These are phyloP conservation scores for Penicillium frequentans DNA, from an alignment of 2,329 filamentous ascomycete genomes.

Conservation along the genomic window DNA sequence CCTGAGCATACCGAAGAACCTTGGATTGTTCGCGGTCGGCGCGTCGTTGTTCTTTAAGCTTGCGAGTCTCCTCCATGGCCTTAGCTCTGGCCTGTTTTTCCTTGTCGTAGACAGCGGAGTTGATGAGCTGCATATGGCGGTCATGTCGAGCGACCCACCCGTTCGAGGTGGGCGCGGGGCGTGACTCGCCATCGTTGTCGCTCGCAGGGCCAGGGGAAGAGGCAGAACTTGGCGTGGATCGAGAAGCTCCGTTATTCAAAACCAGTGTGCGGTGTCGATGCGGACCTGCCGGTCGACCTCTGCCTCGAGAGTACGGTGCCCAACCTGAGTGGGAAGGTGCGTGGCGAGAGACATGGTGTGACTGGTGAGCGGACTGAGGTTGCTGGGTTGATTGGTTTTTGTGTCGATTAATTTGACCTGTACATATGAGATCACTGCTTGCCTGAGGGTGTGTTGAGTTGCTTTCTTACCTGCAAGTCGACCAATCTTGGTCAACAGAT, in stretches of 20 bases:
- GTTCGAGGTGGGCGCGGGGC: constrained; percentile 30
- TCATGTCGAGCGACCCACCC: constrained; percentile 72
- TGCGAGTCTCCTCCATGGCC: constrained; percentile 69
- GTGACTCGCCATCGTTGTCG: constrained; percentile 30
- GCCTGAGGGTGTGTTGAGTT: constrained; percentile 44
- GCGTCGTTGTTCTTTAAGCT: constrained; percentile 53
- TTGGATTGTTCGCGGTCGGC: constrained; percentile 52
- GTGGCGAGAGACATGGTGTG: constrained; percentile 31
- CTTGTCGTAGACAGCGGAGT: constrained; percentile 74
- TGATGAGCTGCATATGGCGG: constrained; percentile 80
- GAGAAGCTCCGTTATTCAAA: constrained; percentile 52
- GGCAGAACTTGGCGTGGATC: constrained; percentile 21
- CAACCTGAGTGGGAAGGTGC: constrained; percentile 37
- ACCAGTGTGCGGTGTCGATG: constrained; percentile 64
- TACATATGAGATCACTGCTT: constrained; percentile 9
- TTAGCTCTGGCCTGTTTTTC: constrained; percentile 66
- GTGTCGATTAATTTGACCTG: constrained; percentile 78
- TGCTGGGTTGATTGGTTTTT: constrained; percentile 57
- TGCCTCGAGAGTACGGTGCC: constrained; percentile 46
- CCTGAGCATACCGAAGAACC: constrained; percentile 42
- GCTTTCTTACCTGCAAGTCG: constrained; percentile 55
- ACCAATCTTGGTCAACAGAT: constrained; percentile 57
- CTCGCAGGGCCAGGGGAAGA: constrained; percentile 27
- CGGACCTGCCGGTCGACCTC: constrained; percentile 35
- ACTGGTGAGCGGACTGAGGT: constrained; percentile 22